A percentile compares a stretch with the other conserved stretches of the same genome.
Evolutionary conservation across 2,329 filamentous ascomycete genomes (phyloP).

Genomic region (Sporothrix luriei): DNA sequence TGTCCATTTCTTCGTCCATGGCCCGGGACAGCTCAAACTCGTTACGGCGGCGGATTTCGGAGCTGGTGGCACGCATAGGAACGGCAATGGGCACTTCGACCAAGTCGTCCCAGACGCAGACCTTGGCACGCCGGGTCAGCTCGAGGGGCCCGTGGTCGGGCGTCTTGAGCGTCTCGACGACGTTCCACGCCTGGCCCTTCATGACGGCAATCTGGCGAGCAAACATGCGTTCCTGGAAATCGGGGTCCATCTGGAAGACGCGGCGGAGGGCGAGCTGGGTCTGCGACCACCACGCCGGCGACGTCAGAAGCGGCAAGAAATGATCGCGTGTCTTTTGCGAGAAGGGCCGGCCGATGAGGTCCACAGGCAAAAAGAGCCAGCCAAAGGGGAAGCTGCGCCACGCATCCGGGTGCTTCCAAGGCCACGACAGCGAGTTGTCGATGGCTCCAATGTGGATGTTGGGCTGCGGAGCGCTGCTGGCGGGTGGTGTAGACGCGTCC

Average conservation of each 20-base stretch:
- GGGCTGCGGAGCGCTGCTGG: conserved; percentile 55
- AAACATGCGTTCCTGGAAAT: conserved; percentile 99
- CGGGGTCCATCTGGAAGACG: conserved; percentile 87
- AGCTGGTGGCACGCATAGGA: conserved; percentile 79
- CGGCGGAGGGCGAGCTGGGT: conserved; percentile 83
- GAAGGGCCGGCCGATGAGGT: conserved; percentile 93
- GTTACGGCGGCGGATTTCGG: conserved; percentile 72
- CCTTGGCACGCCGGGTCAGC: conserved; percentile 83
- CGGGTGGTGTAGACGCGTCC: conserved; percentile 65
- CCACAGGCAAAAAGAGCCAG: conserved; percentile 96
- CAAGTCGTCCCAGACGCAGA: conserved; percentile 97
- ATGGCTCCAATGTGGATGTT: conserved; percentile 85
- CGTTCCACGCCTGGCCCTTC: conserved; percentile 99
- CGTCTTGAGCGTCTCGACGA: conserved; percentile 94
- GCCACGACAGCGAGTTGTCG: conserved; percentile 97
- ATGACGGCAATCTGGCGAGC: conserved; percentile 97
- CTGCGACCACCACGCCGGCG: conserved; percentile 94
- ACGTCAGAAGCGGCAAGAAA: conserved; percentile 93
- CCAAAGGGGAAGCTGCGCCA: conserved; percentile 92
- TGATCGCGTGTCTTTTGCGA: conserved; percentile 91
- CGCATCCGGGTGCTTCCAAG: conserved; percentile 97
- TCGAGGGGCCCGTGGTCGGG: conserved; percentile 88
- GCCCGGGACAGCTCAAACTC: conserved; percentile 39
- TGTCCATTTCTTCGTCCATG: conserved; percentile 89
- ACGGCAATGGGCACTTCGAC: conserved; percentile 95